phyloP scores from a whole-genome alignment of 306 rosid species.

The Canavalia ensiformis region DNA sequence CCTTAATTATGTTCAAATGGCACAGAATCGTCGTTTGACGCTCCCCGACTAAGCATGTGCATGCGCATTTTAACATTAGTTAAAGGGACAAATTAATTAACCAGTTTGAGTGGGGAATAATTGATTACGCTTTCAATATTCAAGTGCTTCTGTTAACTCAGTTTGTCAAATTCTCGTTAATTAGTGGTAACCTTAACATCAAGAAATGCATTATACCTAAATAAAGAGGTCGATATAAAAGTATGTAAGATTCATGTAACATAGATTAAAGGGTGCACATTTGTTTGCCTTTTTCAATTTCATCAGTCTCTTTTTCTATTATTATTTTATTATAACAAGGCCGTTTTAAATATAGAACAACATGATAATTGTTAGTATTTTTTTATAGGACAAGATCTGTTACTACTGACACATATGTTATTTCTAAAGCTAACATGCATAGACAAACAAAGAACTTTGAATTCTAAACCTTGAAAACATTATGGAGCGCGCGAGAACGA shows the following conservation, averaged over 20 bases:
- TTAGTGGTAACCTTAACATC: not conserved
- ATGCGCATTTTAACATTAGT: not conserved
- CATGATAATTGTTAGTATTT: constrained; percentile 8
- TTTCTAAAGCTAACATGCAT: constrained; percentile 25
- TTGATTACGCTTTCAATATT: not conserved
- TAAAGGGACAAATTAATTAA: not conserved
- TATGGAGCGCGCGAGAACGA: not conserved
- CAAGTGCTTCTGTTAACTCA: not conserved
- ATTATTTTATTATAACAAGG: not conserved
- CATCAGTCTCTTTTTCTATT: not conserved
- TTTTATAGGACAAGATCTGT: constrained; percentile 35
- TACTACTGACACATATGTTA: constrained; percentile 37
- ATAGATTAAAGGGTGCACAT: not conserved
- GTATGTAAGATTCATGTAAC: constrained; percentile 1
- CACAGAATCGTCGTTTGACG: not conserved
- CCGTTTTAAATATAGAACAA: constrained; percentile 28
- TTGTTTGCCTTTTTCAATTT: constrained; percentile 2
- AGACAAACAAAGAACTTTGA: too few relatives aligned
- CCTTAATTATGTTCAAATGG: not conserved
- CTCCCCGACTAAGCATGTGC: not conserved
- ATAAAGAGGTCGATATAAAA: constrained; percentile 31
- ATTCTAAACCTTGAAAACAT: not conserved
- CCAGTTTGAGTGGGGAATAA: not conserved
- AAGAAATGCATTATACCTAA: not conserved
- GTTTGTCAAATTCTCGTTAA: not conserved